Evolutionary conservation across 2,329 filamentous ascomycete species (phyloP), one percentile per base, ranked within the genome.

Genomic region (Fusarium sp.): DNA sequence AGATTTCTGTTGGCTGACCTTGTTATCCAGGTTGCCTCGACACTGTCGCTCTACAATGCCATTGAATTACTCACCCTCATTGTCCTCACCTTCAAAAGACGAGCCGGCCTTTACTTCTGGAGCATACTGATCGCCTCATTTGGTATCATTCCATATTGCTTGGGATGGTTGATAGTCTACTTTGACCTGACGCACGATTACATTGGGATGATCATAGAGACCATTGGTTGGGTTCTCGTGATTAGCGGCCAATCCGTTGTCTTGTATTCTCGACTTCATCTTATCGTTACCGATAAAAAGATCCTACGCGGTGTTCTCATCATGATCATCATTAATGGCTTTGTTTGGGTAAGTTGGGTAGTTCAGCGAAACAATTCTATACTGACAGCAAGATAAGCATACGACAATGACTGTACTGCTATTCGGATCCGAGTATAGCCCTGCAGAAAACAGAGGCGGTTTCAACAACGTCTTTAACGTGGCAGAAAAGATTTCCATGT

Each of bases 361-460:
- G 0, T 7, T 14, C 1, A 8, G 0, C 0, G 3, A 1, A 7
- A 5, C 10, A 13, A 1, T 25, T 2, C 2, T 23, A 5, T n/a
- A 13, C 46, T 66, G 3, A 66, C 11, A 13, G 2, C 11, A 13
- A 2, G 1, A 2, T 9, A 6, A 66, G 63, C 85, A 89, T 66
- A 75, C 84, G 0, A 83, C 83, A 1, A 87, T 85, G 13, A 85
- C 83, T 0, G 79, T 89, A 2, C 15, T 64, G 0, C 40, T 67
- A 3, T 67, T 59, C 9, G 65, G 48, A 4, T 59, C 58, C n/a
- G 42, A 52, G 2, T 62, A 64, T 0, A 70, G 58, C 2, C 52
- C 53, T 0, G 20, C 9, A 0, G 40, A 66, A 0, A 69, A 43
- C 11, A 50, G 43, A n/a, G 13, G 11, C 0, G 56, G 64, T 4